phyloP scores from a whole-genome alignment of 139 green algal genomes.

The Chlamydomonas incerta region DNA sequence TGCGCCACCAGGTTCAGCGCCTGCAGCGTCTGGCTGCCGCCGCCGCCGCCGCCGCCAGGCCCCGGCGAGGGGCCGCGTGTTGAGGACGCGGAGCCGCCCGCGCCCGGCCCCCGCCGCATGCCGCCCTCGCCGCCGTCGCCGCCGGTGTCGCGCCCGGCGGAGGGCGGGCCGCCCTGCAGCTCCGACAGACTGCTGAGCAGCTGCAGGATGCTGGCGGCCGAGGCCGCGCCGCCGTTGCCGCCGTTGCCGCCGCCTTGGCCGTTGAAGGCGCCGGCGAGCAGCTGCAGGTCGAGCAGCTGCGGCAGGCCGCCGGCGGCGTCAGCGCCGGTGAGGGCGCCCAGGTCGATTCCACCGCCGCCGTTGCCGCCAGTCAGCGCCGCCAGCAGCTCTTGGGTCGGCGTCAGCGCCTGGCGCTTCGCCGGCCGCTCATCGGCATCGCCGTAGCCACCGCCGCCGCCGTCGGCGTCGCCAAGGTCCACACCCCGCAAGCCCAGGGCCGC shows the following conservation, averaged over 20 bases:
- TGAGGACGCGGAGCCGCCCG: no score
- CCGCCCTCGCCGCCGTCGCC: background rate
- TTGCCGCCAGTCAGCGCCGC: background rate
- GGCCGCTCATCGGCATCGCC: conserved; percentile 4
- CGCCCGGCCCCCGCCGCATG: background rate
- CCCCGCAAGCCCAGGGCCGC: no score
- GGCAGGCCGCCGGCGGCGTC: background rate
- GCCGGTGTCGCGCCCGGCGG: background rate
- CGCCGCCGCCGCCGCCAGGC: no score
- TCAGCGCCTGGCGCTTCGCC: conserved; percentile 23
- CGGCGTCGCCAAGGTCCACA: background rate
- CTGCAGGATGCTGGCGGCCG: background rate
- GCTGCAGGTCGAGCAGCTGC: conserved; percentile 19
- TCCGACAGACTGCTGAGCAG: background rate
- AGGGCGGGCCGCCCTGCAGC: background rate
- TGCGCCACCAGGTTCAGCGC: background rate
- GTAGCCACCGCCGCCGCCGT: background rate
- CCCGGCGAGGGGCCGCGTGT: background rate
- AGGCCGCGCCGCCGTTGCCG: background rate
- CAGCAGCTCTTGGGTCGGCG: background rate
- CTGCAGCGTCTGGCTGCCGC: background rate
- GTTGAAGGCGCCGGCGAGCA: background rate
- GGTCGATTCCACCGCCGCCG: background rate
- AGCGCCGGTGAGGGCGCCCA: background rate
- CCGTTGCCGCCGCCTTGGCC: background rate